Evolutionary conservation across 306 rosid genomes (phyloP).

Genomic region (Casuarina glauca): DNA sequence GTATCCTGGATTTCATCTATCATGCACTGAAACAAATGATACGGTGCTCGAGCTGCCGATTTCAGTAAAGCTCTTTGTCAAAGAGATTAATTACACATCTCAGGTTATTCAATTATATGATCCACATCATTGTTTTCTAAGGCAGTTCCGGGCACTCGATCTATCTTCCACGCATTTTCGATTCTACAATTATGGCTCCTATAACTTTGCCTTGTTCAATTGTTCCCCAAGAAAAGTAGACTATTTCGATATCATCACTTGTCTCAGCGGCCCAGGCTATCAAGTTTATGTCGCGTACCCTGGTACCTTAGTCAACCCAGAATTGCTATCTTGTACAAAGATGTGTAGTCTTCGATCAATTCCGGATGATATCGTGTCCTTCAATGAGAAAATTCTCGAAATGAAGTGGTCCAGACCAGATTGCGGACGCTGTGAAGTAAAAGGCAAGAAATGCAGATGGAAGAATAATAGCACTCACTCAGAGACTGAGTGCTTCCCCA

Average conservation of each 20-base stretch:
- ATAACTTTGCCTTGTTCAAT: background rate
- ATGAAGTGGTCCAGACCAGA: background rate
- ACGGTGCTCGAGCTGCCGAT: background rate
- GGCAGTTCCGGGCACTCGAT: background rate
- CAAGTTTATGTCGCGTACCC: background rate
- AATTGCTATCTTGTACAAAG: background rate
- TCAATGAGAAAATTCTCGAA: background rate
- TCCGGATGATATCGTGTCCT: background rate
- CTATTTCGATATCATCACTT: background rate
- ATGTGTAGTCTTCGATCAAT: accelerated
- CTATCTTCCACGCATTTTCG: background rate
- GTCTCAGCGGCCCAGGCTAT: background rate
- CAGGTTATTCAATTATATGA: background rate
- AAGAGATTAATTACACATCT: background rate
- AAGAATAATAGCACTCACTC: slow-evolving; percentile 4
- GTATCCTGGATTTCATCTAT: slow-evolving; percentile 6
- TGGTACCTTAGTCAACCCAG: accelerated
- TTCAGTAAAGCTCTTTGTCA: background rate
- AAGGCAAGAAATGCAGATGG: slow-evolving; percentile 26
- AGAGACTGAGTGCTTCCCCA: slow-evolving; percentile 17
- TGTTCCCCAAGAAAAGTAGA: background rate
- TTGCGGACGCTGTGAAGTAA: background rate
- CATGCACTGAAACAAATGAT: background rate
- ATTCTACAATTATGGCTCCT: accelerated
- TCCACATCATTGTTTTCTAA: background rate